Evolutionary conservation across 345 rosid genomes (phyloP).

Genomic region (Linum usitatissimum): DNA sequence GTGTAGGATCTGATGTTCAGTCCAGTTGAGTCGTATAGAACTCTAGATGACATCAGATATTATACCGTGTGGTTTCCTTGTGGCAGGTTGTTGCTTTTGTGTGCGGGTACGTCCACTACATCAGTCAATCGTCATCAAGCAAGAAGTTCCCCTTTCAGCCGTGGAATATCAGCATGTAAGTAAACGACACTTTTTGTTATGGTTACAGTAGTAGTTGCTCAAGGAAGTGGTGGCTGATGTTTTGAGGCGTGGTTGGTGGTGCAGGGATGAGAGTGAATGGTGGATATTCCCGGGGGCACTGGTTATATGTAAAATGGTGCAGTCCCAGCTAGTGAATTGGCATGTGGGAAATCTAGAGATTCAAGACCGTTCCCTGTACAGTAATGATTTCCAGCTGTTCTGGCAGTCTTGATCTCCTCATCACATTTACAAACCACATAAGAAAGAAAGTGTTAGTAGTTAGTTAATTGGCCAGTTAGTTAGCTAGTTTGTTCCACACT

Average conservation of each 20-base stretch:
- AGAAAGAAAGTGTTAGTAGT: background rate
- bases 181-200: slow-evolving; percentile 8
- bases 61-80: slow-evolving; percentile 3
- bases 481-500: no score
- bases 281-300: slow-evolving; percentile 94
- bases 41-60: background rate
- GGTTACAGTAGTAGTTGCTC: background rate
- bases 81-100: slow-evolving; percentile 73
- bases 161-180: slow-evolving; percentile 98
- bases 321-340: slow-evolving; percentile 89
- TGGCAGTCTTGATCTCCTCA: slow-evolving; percentile 71
- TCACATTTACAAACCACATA: background rate
- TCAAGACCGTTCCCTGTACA: slow-evolving; percentile 96
- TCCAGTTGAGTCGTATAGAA: background rate
- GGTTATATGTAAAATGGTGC: slow-evolving; percentile 77
- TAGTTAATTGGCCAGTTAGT: background rate
- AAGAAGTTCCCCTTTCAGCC: slow-evolving; percentile 68
- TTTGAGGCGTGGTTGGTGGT: slow-evolving; percentile 8
- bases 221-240: slow-evolving; percentile 10
- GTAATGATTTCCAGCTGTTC: slow-evolving; percentile 73
- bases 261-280: slow-evolving; percentile 99
- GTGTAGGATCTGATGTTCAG: background rate
- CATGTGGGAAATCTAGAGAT: slow-evolving; percentile 95
- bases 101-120: slow-evolving; percentile 83
- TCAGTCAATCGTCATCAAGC: slow-evolving; percentile 48